phyloP scores from a whole-genome alignment of 345 rosid species.

The Odontarrhena argentea region DNA sequence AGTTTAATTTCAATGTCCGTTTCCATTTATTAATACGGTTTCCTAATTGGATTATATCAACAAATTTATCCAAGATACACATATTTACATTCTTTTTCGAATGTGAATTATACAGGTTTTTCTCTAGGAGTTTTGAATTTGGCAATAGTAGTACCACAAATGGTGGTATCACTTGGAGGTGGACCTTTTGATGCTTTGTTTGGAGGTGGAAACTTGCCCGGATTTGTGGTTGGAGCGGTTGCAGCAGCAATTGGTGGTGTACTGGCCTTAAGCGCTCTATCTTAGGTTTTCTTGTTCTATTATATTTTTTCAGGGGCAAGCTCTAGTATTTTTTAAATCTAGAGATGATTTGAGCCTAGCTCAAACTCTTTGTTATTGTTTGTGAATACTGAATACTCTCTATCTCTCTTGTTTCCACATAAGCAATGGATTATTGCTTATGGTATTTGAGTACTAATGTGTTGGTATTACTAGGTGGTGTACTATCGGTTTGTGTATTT shows the following conservation, averaged over 20 bases:
- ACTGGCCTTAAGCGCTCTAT: constrained; percentile 26
- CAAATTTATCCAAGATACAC: not conserved
- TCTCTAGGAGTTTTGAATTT: constrained; percentile 80
- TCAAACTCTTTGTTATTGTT: not conserved
- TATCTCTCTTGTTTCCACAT: not conserved
- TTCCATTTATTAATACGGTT: no score
- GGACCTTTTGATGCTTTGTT: constrained; percentile 32
- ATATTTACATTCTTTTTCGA: no score
- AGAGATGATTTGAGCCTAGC: not conserved
- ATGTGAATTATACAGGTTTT: constrained; percentile 51
- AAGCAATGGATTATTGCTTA: not conserved
- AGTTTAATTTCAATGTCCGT: not conserved
- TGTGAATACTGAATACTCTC: not conserved
- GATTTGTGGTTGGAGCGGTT: constrained; percentile 32
- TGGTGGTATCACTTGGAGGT: constrained; percentile 33
- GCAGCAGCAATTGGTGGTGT: constrained; percentile 31
- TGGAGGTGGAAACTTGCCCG: constrained; percentile 39
- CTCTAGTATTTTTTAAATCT: constrained; percentile 13
- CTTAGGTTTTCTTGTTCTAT: not conserved
- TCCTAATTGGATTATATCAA: not conserved
- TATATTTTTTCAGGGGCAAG: not conserved
- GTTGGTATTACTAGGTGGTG: no score
- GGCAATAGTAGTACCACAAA: constrained; percentile 70
- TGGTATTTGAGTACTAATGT: not conserved
- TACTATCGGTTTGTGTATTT: no score